phyloP scores from a whole-genome alignment of 139 green algal genomes.

The Zygnema circumcarinatum region DNA sequence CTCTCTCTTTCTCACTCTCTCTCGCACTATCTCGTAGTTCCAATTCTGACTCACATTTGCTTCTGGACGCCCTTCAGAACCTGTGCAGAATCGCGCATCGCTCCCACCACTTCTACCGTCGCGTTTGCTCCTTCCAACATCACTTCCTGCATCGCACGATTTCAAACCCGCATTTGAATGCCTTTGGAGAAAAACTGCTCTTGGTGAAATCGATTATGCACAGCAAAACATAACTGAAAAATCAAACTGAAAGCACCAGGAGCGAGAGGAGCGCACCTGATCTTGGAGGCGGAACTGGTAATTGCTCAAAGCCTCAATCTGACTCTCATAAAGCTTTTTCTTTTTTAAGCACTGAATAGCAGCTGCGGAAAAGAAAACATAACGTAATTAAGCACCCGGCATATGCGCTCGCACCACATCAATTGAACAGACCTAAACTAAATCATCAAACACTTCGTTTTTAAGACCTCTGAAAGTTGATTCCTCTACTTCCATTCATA shows the following conservation, averaged over 20 bases:
- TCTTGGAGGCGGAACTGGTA: conserved; percentile 87
- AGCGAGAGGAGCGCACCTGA: conserved; percentile 50
- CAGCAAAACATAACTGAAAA: too few species aligned
- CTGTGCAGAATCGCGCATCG: conserved; percentile 41
- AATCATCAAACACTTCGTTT: too few species aligned
- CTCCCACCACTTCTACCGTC: conserved; percentile 83
- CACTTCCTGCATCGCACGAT: conserved; percentile 83
- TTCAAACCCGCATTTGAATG: neutral
- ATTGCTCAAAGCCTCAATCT: conserved; percentile 86
- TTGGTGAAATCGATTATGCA: neutral
- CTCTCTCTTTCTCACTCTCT: too few species aligned
- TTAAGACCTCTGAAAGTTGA: neutral
- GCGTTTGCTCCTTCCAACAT: conserved; percentile 88
- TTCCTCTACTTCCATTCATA: neutral
- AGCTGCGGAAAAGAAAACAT: too few species aligned
- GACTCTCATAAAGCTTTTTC: conserved; percentile 91
- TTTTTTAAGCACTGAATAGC: conserved; percentile 89
- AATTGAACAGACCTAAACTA: too few species aligned
- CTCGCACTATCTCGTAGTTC: too few species aligned
- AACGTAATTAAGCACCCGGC: too few species aligned
- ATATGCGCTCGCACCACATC: too few species aligned
- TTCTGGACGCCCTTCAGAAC: conserved; percentile 63
- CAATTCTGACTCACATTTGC: conserved; percentile 42
- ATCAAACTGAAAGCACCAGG: too few species aligned
- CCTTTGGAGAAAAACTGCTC: neutral